Conservation (phyloP, 495 filamentous ascomycete genomes). For the Penicillium daleae region DNA sequence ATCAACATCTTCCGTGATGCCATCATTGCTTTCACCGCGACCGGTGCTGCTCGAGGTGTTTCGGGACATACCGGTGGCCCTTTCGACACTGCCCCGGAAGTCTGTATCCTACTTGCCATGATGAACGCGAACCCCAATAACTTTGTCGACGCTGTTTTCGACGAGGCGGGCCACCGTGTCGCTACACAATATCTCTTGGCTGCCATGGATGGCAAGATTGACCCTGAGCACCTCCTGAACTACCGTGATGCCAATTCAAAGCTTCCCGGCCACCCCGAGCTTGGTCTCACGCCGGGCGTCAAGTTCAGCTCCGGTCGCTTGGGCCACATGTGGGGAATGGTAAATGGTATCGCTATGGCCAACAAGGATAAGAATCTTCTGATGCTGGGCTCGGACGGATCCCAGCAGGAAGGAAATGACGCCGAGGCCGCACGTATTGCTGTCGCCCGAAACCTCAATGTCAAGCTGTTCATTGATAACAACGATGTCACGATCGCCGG, state of each 20-base stretch:
- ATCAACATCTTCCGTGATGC: conserved; percentile 47
- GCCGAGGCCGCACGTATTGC: conserved; percentile 45
- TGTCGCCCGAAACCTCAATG: conserved; percentile 41
- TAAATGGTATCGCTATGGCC: conserved; percentile 45
- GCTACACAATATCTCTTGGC: conserved; percentile 45
- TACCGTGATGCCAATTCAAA: conserved; percentile 47
- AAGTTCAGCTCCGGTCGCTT: conserved; percentile 48
- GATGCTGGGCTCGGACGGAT: conserved; percentile 44
- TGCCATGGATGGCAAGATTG: conserved; percentile 41
- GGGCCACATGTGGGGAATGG: conserved; percentile 48
- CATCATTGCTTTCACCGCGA: conserved; percentile 45
- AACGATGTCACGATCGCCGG: conserved; percentile 49
- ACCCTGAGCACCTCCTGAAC: conserved; percentile 43
- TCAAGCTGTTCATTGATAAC: conserved; percentile 48
- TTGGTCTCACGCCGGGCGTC: conserved; percentile 42
- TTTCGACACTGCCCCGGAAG: conserved; percentile 47
- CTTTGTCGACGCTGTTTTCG: conserved; percentile 41
- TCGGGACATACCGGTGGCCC: conserved; percentile 47
- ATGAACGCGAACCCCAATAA: conserved; percentile 38
- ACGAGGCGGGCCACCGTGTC: conserved; percentile 46
- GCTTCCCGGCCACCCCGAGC: conserved; percentile 46
- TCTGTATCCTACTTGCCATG: conserved; percentile 43
- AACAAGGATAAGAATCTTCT: conserved; percentile 41
- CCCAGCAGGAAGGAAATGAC: conserved; percentile 49
- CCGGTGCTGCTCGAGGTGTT: conserved; percentile 42